Evolutionary conservation across 2,329 filamentous ascomycete genomes (phyloP).

Genomic region (Exophiala xenobiotica): DNA sequence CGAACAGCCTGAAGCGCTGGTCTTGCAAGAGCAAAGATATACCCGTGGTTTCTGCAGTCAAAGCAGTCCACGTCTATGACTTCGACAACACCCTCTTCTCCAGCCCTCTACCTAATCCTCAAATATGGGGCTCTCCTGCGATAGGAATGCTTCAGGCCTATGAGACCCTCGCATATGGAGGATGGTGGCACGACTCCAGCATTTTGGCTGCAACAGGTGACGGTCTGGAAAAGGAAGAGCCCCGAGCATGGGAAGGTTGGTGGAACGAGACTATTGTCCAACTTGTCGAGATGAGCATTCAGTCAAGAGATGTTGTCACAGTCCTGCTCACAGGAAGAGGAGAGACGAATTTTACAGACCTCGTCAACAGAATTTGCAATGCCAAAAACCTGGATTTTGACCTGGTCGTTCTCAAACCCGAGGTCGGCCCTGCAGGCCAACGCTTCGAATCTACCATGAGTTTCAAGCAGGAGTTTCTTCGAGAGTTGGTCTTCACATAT

Average conservation of each 20-base stretch:
- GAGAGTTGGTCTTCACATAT: constrained; percentile 82
- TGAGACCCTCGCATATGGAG: constrained; percentile 75
- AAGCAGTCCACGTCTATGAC: constrained; percentile 86
- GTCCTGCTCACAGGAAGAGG: constrained; percentile 85
- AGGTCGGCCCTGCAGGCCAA: constrained; percentile 75
- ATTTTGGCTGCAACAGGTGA: constrained; percentile 85
- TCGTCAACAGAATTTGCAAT: constrained; percentile 76
- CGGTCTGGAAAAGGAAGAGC: constrained; percentile 77
- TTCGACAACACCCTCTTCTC: constrained; percentile 97
- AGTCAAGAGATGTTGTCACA: constrained; percentile 79
- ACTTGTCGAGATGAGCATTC: constrained; percentile 75
- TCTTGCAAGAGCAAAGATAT: constrained; percentile 68
- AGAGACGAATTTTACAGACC: constrained; percentile 71
- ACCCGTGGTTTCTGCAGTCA: constrained; percentile 68
- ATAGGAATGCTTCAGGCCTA: constrained; percentile 74
- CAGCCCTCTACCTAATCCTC: constrained; percentile 83
- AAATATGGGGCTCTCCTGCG: constrained; percentile 78
- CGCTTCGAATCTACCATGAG: constrained; percentile 78
- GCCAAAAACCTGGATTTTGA: constrained; percentile 83
- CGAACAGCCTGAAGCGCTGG: constrained; percentile 80
- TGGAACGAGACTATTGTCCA: constrained; percentile 91
- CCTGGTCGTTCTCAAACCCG: constrained; percentile 82
- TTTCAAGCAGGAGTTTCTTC: constrained; percentile 87
- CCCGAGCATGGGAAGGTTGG: constrained; percentile 83
- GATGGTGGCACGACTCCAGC: constrained; percentile 94